Conservation (phyloP, 169 alveolate genomes). For the Cryptosporidium bovis region DNA sequence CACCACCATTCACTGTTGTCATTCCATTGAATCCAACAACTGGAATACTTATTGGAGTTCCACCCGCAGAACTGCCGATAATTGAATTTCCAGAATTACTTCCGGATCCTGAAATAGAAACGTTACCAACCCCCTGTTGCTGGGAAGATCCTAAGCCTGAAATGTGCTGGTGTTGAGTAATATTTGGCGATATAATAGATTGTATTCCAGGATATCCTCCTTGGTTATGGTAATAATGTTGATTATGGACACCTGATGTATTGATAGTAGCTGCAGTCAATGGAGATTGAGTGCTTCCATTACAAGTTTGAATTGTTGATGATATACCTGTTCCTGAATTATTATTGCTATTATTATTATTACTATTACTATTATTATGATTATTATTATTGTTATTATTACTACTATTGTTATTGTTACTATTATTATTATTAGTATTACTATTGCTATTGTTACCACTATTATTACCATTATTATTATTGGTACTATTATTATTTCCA, state of each 20-base stretch:
- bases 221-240: conserved; percentile 9
- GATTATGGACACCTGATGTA: conserved; percentile 3
- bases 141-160: neutral
- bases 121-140: neutral
- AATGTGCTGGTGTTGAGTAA: conserved; percentile 3
- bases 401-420: too few relatives aligned
- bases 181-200: conserved; percentile 38
- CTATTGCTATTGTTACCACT: neutral
- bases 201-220: conserved; percentile 25
- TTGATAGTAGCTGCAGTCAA: neutral
- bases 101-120: neutral
- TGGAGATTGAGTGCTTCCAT: conserved; percentile 9
- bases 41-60: conserved; percentile 35
- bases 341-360: neutral
- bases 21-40: neutral
- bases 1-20: neutral
- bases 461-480: neutral
- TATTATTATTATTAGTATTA: too few relatives aligned
- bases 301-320: conserved; percentile 1
- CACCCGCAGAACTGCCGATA: neutral
- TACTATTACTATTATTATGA: neutral
- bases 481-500: too few relatives aligned
- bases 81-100: conserved; percentile 6
- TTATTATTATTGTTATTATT: too few relatives aligned
- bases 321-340: neutral